phyloP scores from a whole-genome alignment of 805 yeast genomes.

The Danielia reshetovae region DNA sequence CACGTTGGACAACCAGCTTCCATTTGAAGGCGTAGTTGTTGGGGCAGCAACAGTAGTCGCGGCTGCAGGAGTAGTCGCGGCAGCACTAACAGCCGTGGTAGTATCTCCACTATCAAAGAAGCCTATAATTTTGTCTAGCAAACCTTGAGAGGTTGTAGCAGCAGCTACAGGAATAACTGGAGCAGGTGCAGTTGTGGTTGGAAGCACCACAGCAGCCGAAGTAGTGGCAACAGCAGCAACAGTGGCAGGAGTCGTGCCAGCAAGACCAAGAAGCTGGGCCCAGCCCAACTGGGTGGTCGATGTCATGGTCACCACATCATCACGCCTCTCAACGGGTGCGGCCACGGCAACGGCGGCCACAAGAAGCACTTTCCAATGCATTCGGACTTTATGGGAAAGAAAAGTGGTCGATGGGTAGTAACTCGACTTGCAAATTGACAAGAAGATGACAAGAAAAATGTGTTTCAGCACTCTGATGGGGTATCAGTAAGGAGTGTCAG shows the following conservation, averaged over 20 bases:
- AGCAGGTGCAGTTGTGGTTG: constrained; percentile 4
- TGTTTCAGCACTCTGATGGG: too few species aligned
- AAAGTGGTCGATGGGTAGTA: too few species aligned
- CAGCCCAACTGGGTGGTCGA: constrained; percentile 10
- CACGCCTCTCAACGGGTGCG: constrained; percentile 4
- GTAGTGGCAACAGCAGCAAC: constrained; percentile 2
- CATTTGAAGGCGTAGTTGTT: constrained; percentile 4
- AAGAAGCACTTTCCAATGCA: constrained; percentile 3
- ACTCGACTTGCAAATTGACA: too few species aligned
- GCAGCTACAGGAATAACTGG: constrained; percentile 4
- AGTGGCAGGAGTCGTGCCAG: constrained; percentile 4
- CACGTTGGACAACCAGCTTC: constrained; percentile 6
- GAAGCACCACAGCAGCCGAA: not conserved
- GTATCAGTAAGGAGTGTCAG: too few species aligned
- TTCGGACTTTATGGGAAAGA: too few species aligned
- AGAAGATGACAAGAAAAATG: too few species aligned
- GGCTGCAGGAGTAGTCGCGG: constrained; percentile 4
- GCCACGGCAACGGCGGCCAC: constrained; percentile 7
- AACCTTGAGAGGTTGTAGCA: constrained; percentile 3
- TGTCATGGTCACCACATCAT: constrained; percentile 5
- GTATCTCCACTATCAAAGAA: constrained; percentile 1
- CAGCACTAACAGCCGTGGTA: constrained; percentile 1
- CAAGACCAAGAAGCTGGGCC: constrained; percentile 11
- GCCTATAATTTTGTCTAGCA: constrained; percentile 2
- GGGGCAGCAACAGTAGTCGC: constrained; percentile 6